Evolutionary conservation across 768 basidiomycete genomes (phyloP).

Genomic region (Macrolepiota dolichaula): DNA sequence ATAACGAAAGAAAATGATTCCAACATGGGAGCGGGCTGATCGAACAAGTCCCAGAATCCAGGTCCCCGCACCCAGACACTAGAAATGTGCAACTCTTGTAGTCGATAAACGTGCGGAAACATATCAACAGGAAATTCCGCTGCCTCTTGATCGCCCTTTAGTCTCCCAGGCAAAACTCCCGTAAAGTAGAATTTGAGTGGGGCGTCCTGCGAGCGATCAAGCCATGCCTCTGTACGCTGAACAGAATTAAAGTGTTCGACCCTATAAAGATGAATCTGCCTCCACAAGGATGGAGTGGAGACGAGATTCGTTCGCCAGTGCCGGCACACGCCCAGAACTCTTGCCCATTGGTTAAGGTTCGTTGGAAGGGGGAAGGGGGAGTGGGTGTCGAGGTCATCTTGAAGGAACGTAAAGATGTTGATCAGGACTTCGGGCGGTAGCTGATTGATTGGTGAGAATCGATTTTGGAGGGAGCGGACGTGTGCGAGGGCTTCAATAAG

Average conservation of each 20-base stretch:
- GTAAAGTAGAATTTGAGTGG: not conserved
- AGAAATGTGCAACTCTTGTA: not conserved
- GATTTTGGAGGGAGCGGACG: not conserved
- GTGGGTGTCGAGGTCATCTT: not conserved
- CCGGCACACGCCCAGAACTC: not conserved
- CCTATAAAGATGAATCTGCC: not conserved
- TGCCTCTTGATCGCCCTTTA: not conserved
- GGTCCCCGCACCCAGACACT: not conserved
- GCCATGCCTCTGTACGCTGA: not conserved
- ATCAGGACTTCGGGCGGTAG: not conserved
- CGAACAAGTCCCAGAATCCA: not conserved
- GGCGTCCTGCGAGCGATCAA: not conserved
- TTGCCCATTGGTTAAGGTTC: not conserved
- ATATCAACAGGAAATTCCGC: not conserved
- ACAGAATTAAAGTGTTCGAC: not conserved
- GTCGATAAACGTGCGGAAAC: not conserved
- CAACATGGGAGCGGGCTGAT: not conserved
- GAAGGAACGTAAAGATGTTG: not conserved
- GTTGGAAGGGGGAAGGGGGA: not conserved
- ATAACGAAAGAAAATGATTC: not conserved
- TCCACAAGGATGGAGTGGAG: not conserved
- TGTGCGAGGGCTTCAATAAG: not conserved
- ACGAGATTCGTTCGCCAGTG: not conserved
- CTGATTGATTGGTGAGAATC: not conserved
- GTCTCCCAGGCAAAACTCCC: not conserved